Conservation (phyloP, 164 flowering plant species). For the Hamamelis virginiana region DNA sequence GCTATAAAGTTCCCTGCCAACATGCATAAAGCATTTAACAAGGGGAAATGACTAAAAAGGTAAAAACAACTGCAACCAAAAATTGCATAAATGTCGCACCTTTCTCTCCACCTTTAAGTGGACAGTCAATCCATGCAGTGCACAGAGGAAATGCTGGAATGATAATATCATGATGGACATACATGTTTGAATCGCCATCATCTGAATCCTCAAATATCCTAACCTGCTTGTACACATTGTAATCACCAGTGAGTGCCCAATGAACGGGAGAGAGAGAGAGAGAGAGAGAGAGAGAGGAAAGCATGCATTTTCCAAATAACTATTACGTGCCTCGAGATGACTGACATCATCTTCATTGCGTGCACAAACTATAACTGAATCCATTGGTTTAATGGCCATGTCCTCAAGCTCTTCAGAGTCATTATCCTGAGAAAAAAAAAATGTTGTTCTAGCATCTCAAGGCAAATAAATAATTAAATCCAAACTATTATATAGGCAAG, state of each 20-base stretch:
- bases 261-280: constrained; percentile 1
- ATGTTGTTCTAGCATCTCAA: neutral
- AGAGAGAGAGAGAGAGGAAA: neutral
- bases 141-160: constrained; percentile 82
- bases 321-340: constrained; percentile 67
- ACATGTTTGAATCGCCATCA: constrained; percentile 63
- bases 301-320: neutral
- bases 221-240: constrained; percentile 45
- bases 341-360: constrained; percentile 75
- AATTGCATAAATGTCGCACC: constrained; percentile 29
- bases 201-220: constrained; percentile 65
- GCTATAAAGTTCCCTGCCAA: constrained; percentile 66
- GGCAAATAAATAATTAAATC: neutral
- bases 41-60: no score
- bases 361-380: constrained; percentile 83
- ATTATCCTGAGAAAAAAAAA: constrained; percentile 45
- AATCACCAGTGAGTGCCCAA: neutral
- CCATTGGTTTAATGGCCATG: constrained; percentile 62
- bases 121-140: constrained; percentile 91
- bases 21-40: neutral
- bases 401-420: constrained; percentile 92
- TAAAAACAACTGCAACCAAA: neutral
- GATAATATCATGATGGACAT: constrained; percentile 77
- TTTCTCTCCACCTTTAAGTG: constrained; percentile 66
- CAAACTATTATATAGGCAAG: neutral